These are phyloP conservation scores for Phytophthora nicotianae DNA, from an alignment of 352 stramenopile genomes.

Conservation along the genomic window DNA sequence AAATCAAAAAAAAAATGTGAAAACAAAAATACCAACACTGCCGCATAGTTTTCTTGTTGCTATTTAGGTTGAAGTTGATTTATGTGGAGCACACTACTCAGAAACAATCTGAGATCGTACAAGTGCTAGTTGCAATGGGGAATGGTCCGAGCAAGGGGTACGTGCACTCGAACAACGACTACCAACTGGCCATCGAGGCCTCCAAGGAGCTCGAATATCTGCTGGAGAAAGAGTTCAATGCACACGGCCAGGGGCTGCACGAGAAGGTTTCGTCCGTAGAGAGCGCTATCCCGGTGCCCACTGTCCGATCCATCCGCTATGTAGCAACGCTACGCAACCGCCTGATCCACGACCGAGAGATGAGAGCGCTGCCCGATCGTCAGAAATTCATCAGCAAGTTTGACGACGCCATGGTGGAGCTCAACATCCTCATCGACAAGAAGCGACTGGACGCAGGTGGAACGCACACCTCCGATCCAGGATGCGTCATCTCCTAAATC, in stretches of 20 bases:
- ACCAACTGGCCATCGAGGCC: conserved; percentile 81
- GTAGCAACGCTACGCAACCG: conserved; percentile 82
- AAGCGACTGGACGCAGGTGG: conserved; percentile 40
- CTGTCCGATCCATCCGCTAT: conserved; percentile 73
- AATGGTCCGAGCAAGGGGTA: conserved; percentile 30
- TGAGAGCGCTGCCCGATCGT: conserved; percentile 61
- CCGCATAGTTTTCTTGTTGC: too few relatives aligned
- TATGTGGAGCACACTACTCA: too few relatives aligned
- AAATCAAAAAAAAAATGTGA: too few relatives aligned
- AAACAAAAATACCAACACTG: too few relatives aligned
- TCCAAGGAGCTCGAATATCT: conserved; percentile 83
- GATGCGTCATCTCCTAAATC: conserved; percentile 39
- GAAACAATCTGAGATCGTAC: too few relatives aligned
- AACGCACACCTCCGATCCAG: conserved; percentile 6
- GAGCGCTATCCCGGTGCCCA: conserved; percentile 45
- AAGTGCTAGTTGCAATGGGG: too few relatives aligned
- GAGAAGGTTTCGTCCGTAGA: conserved; percentile 69
- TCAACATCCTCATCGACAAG: conserved; percentile 67
- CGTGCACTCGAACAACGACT: conserved; percentile 71
- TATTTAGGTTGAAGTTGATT: too few relatives aligned
- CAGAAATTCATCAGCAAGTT: conserved; percentile 70
- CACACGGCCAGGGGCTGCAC: conserved; percentile 71
- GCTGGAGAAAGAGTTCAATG: conserved; percentile 69
- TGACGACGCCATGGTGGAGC: conserved; percentile 59
- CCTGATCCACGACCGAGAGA: conserved; percentile 80